Evolutionary conservation across 768 basidiomycete species (phyloP).

Genomic region (Suillus fuscotomentosus): DNA sequence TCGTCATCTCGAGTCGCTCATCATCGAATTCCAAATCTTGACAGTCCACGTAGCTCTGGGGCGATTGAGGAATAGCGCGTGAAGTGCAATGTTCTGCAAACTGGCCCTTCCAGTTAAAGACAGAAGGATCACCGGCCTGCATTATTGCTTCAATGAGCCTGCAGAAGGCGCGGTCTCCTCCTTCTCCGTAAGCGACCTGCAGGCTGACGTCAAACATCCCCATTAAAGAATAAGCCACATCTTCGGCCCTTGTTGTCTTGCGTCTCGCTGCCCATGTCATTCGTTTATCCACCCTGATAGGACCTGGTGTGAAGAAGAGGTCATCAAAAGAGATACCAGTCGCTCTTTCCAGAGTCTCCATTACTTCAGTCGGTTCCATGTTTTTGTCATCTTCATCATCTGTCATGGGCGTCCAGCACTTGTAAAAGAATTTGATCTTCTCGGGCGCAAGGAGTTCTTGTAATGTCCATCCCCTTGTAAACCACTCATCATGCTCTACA

Average conservation of each 20-base stretch:
- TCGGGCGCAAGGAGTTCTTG: neutral
- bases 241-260: conserved; percentile 16
- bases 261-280: conserved; percentile 17
- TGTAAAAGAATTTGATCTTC: neutral
- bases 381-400: neutral
- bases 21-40: neutral
- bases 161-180: conserved; percentile 9
- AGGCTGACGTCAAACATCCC: conserved; percentile 14
- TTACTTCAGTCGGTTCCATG: neutral
- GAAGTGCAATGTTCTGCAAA: neutral
- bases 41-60: neutral
- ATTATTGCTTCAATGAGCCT: conserved; percentile 10
- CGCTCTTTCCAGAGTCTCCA: neutral
- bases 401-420: neutral
- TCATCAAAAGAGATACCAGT: neutral
- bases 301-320: no score
- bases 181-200: conserved; percentile 16
- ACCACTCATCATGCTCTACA: neutral
- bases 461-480: neutral
- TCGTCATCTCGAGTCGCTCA: neutral
- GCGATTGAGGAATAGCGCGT: neutral
- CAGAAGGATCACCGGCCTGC: conserved; percentile 5
- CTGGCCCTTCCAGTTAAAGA: conserved; percentile 7
- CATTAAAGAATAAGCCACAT: conserved; percentile 16
- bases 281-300: neutral